Base-by-base conservation (phyloP, 441 rosid species). In the Populus hybrid region DNA sequence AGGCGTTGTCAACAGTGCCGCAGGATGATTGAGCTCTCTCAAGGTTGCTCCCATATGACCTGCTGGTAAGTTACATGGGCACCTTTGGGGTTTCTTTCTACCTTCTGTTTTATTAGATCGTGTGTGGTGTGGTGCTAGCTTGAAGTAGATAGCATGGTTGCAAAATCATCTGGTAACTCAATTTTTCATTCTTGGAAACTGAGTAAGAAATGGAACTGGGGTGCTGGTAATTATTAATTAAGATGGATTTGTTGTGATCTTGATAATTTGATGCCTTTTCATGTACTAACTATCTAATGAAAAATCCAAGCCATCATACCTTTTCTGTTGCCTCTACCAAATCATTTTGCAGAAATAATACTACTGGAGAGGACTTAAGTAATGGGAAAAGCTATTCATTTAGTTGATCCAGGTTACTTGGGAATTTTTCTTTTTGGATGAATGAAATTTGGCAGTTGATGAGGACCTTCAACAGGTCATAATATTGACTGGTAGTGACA, bases 11-110 rank as follows among this genome's bases (percentile, higher is more conserved):
- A 89, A 81, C 98, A 90, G 75, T 93, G 99, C 78, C 94, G 89
- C 70, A 89, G 92, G 83, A 95, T 95, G 99, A 91, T 92, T 68
- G 97, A 95, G 84, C 99, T 91, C 69, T 75, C 89, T 36, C 98
- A 92, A 73, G 98, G 98, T 76, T 95, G 98, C 87, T 85, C 90
- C 84, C 99, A 92, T 87, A 92, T 95, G 95, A 93, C 98, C 42
- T 95, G 97, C 87, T 81, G 91, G 99, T 95, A 87, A 82, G 97
- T 73, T 72, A 23, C 42, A 24, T 69, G 50, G 30, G 32, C 8
- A 0, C 35, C 32, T 66, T 65, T 42, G 42, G 66, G 5, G 46
- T 34, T 21, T n/a, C 20, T 65, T 74, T 70, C 9, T 53, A 20
- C 53, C 42, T 76, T 32, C 65, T 46, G 40, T 46, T 75, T 66